phyloP scores from a whole-genome alignment of 495 filamentous ascomycete genomes.

The Aspergillus sclerotiicarbonarius region DNA sequence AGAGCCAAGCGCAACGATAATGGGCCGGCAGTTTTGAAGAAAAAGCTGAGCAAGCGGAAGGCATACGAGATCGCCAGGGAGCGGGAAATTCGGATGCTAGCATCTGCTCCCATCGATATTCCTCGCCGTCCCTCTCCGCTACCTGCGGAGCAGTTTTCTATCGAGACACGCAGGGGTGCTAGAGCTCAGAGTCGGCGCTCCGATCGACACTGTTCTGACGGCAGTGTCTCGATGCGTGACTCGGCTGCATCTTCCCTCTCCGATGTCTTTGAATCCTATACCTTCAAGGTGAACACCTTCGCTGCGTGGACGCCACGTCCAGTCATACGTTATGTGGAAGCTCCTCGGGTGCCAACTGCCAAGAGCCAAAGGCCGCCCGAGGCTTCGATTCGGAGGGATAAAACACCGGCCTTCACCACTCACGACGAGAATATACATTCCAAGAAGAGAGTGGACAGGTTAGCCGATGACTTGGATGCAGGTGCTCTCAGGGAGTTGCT shows the following conservation, averaged over 20 bases:
- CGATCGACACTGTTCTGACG: slow-evolving; percentile 64
- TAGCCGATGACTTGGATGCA: slow-evolving; percentile 79
- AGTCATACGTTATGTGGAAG: slow-evolving; percentile 68
- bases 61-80: slow-evolving; percentile 72
- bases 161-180: slow-evolving; percentile 63
- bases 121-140: slow-evolving; percentile 59
- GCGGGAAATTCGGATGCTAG: slow-evolving; percentile 85
- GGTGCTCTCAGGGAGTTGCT: slow-evolving; percentile 76
- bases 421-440: slow-evolving; percentile 65
- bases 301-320: slow-evolving; percentile 77
- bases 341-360: slow-evolving; percentile 48
- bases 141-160: slow-evolving; percentile 39
- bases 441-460: slow-evolving; percentile 69
- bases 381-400: slow-evolving; percentile 38
- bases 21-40: slow-evolving; percentile 53
- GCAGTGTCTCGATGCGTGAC: slow-evolving; percentile 68
- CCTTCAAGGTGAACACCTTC: slow-evolving; percentile 72
- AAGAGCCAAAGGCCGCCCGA: slow-evolving; percentile 37
- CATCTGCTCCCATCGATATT: slow-evolving; percentile 58
- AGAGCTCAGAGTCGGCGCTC: slow-evolving; percentile 55
- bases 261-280: slow-evolving; percentile 63
- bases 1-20: slow-evolving; percentile 58
- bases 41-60: slow-evolving; percentile 76
- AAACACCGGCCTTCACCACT: slow-evolving; percentile 43
- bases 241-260: slow-evolving; percentile 74